These are phyloP conservation scores for Pisolithus thermaeus DNA, from an alignment of 1,284 basidiomycete species.

Conservation along the genomic window DNA sequence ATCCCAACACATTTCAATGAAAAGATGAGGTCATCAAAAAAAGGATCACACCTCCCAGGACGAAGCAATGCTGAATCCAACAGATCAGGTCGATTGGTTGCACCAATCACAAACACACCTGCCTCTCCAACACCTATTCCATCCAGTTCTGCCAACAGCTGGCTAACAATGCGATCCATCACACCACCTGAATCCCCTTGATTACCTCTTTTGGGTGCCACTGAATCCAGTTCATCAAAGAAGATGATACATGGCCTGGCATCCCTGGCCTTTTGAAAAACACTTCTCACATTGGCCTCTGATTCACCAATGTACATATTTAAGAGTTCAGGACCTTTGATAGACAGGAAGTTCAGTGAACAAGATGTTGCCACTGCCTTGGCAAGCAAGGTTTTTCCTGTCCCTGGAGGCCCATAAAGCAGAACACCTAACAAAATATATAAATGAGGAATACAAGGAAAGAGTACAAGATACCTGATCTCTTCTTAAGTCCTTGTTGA, in stretches of 20 bases:
- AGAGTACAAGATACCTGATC: slow-evolving; percentile 60
- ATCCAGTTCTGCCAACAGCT: slow-evolving; percentile 93
- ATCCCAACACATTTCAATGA: slow-evolving; percentile 1
- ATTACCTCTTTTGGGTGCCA: slow-evolving; percentile 93
- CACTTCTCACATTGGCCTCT: slow-evolving; percentile 89
- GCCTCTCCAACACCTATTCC: slow-evolving; percentile 70
- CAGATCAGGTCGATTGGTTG: slow-evolving; percentile 95
- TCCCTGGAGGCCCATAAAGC: slow-evolving; percentile 91
- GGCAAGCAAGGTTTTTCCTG: slow-evolving; percentile 92
- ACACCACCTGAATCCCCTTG: slow-evolving; percentile 96
- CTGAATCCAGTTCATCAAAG: slow-evolving; percentile 96
- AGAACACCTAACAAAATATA: slow-evolving; percentile 59
- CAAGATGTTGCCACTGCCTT: slow-evolving; percentile 93
- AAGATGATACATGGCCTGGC: slow-evolving; percentile 93
- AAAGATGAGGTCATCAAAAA: neutral
- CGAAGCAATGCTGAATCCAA: slow-evolving; percentile 90
- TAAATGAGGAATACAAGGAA: neutral
- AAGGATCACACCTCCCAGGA: slow-evolving; percentile 68
- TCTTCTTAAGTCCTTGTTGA: slow-evolving; percentile 88
- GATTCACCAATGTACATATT: slow-evolving; percentile 99
- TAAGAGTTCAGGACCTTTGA: slow-evolving; percentile 94
- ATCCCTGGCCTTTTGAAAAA: slow-evolving; percentile 90
- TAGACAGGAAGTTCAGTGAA: slow-evolving; percentile 90
- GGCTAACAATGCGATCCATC: slow-evolving; percentile 97
- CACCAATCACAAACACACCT: slow-evolving; percentile 94